phyloP scores from a whole-genome alignment of 495 filamentous ascomycete genomes.

The Massariosphaeria phaeospora region DNA sequence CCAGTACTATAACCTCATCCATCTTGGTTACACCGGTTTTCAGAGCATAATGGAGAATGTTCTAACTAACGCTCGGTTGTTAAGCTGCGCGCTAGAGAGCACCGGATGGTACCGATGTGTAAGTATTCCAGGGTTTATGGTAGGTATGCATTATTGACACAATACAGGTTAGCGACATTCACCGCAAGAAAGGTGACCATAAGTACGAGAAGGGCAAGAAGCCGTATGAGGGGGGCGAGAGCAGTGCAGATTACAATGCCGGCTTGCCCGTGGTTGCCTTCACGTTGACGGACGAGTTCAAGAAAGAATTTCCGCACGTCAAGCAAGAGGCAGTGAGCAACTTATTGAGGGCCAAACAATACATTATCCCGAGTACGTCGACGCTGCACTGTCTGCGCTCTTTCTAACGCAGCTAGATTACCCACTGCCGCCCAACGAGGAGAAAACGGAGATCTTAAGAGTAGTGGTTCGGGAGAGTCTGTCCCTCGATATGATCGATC shows the following conservation, averaged over 20 bases:
- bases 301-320: constrained; percentile 56
- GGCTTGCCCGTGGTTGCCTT: constrained; percentile 71
- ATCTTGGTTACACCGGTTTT: constrained; percentile 65
- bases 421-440: constrained; percentile 59
- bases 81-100: constrained; percentile 63
- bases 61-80: constrained; percentile 61
- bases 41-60: constrained; percentile 64
- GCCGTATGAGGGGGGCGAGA: constrained; percentile 45
- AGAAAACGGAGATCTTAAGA: constrained; percentile 62
- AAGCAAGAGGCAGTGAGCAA: constrained; percentile 63
- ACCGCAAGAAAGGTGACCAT: constrained; percentile 49
- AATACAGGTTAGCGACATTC: constrained; percentile 56
- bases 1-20: constrained; percentile 74
- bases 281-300: constrained; percentile 59
- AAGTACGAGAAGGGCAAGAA: constrained; percentile 38
- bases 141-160: neutral
- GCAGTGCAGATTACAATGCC: constrained; percentile 58
- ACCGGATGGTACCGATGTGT: constrained; percentile 64
- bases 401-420: constrained; percentile 48
- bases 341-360: constrained; percentile 62
- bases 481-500: constrained; percentile 63
- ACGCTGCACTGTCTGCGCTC: constrained; percentile 1
- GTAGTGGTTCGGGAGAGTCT: constrained; percentile 67
- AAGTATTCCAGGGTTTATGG: neutral
- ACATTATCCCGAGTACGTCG: constrained; percentile 64